These are phyloP conservation scores for Sicyos baderoa DNA, from an alignment of 306 rosid species.

Conservation along the genomic window DNA sequence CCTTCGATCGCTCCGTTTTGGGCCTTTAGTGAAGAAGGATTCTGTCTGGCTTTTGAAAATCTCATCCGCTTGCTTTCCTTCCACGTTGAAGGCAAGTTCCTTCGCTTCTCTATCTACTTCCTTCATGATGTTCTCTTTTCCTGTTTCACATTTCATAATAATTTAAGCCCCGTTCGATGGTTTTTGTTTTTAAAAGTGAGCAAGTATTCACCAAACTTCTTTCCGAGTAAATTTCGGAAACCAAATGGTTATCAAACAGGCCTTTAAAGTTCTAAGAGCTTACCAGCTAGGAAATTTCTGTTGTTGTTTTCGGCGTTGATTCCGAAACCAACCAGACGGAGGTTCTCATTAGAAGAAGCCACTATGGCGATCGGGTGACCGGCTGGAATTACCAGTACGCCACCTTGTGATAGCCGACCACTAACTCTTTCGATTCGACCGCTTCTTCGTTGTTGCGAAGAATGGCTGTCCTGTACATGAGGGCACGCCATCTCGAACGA, in stretches of 20 bases:
- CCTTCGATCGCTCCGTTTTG: slow-evolving; percentile 5
- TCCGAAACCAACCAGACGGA: slow-evolving; percentile 25
- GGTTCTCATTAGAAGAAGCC: slow-evolving; percentile 23
- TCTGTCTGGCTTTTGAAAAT: slow-evolving; percentile 22
- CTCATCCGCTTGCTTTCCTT: slow-evolving; percentile 24
- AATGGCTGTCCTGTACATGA: slow-evolving; percentile 13
- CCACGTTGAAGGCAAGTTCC: slow-evolving; percentile 24
- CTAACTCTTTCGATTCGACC: slow-evolving; percentile 11
- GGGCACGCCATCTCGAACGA: slow-evolving; percentile 41
- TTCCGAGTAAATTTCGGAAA: too few relatives aligned
- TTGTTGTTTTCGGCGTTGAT: slow-evolving; percentile 34
- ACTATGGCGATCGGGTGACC: slow-evolving; percentile 29
- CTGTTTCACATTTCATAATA: slow-evolving; percentile 10
- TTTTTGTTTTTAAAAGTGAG: too few relatives aligned
- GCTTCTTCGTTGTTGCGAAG: background rate
- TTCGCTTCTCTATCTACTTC: slow-evolving; percentile 24
- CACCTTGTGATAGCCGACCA: slow-evolving; percentile 19
- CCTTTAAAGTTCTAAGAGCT: too few relatives aligned
- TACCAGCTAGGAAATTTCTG: slow-evolving; percentile 35
- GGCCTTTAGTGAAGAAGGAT: slow-evolving; percentile 29
- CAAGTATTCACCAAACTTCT: too few relatives aligned
- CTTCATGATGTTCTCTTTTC: slow-evolving; percentile 33
- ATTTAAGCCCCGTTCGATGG: too few relatives aligned
- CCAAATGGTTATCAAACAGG: too few relatives aligned
- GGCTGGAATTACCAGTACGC: slow-evolving; percentile 27